Conservation (phyloP, 306 rosid genomes). For the Phaseolus lunatus region DNA sequence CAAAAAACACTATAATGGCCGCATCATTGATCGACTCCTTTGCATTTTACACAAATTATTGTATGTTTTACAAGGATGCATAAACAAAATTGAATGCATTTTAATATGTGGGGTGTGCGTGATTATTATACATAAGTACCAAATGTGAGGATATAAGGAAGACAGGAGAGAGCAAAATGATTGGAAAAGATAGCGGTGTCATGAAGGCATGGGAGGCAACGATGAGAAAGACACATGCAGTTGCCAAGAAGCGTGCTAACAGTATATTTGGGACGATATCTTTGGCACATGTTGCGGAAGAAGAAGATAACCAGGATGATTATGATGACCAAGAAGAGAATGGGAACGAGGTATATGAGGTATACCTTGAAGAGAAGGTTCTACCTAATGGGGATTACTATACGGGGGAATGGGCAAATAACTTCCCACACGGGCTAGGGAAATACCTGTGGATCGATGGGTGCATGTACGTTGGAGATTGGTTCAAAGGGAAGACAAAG, state of each 20-base stretch:
- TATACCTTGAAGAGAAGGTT: slow-evolving; percentile 67
- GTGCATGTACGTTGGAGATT: slow-evolving; percentile 85
- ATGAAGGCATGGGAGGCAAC: slow-evolving; percentile 97
- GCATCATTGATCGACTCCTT: background rate
- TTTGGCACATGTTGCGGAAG: slow-evolving; percentile 39
- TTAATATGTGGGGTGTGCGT: slow-evolving; percentile 40
- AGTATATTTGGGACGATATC: slow-evolving; percentile 72
- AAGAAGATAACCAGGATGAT: slow-evolving; percentile 34
- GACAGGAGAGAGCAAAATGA: slow-evolving; percentile 51
- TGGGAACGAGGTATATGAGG: slow-evolving; percentile 42
- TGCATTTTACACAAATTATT: slow-evolving; percentile 17
- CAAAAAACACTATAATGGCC: slow-evolving; percentile 32
- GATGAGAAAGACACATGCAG: slow-evolving; percentile 78
- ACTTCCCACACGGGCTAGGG: slow-evolving; percentile 83
- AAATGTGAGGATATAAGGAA: slow-evolving; percentile 7
- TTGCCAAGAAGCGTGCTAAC: slow-evolving; percentile 81
- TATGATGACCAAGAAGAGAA: slow-evolving; percentile 44
- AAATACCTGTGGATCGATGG: slow-evolving; percentile 92
- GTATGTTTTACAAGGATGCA: slow-evolving; percentile 22
- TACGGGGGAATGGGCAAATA: slow-evolving; percentile 82
- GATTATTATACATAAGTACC: background rate
- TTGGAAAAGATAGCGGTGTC: slow-evolving; percentile 70
- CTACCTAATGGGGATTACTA: slow-evolving; percentile 90
- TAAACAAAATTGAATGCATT: slow-evolving; percentile 31
- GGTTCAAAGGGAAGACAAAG: slow-evolving; percentile 77